Percentiles rank a stretch among this genome's conserved stretches.
Conservation (phyloP, 2,329 filamentous ascomycete genomes). For the Claviceps paspali region DNA sequence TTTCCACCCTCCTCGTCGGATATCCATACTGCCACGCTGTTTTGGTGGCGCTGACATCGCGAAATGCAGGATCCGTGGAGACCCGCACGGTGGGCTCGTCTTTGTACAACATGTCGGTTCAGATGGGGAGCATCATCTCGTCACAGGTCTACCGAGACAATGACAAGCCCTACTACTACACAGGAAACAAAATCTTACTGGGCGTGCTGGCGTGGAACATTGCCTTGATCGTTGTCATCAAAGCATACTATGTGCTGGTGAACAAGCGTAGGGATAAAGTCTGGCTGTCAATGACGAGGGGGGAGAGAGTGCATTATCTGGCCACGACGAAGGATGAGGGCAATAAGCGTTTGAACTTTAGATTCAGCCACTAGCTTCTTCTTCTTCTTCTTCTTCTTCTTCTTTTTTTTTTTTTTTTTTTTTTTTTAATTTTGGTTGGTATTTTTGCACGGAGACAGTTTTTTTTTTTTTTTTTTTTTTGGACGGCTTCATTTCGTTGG, state of each 20-base stretch:
- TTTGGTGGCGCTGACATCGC: constrained; percentile 39
- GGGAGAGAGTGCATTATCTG: constrained; percentile 19
- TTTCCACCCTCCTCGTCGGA: constrained; percentile 19
- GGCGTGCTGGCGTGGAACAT: constrained; percentile 33
- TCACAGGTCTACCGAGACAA: constrained; percentile 25
- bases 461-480: too few species aligned
- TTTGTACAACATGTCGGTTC: constrained; percentile 34
- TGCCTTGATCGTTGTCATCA: constrained; percentile 30
- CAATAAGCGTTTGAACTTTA: constrained; percentile 28
- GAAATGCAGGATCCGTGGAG: constrained; percentile 42
- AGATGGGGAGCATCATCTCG: constrained; percentile 18
- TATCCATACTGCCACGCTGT: constrained; percentile 21
- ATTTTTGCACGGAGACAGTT: too few species aligned
- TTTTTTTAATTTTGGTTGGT: too few species aligned
- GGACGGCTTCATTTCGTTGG: too few species aligned
- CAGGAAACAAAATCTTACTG: constrained; percentile 35
- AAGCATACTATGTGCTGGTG: constrained; percentile 34
- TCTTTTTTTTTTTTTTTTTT: too few species aligned
- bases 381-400: too few species aligned
- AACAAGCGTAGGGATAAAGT: constrained; percentile 28
- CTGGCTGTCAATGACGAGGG: constrained; percentile 32
- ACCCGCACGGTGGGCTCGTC: constrained; percentile 42
- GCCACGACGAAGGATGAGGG: constrained; percentile 26
- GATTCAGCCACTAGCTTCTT: constrained; percentile 24
- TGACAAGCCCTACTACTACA: constrained; percentile 16